Conservation (phyloP, 495 filamentous ascomycete species). For the Hypoxylon rickii region DNA sequence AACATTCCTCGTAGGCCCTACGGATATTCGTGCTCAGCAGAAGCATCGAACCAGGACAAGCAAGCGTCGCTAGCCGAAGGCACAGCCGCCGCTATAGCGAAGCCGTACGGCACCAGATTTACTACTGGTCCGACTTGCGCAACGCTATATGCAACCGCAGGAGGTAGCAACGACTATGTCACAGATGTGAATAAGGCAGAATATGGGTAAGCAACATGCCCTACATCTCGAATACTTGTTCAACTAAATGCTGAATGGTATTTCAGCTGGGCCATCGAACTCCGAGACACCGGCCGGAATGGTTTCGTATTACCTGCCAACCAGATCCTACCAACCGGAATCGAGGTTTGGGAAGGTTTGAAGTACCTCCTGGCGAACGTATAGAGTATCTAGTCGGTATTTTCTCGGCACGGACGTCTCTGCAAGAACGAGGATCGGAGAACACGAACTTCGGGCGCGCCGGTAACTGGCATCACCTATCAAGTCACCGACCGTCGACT, state of each 20-base stretch:
- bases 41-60: conserved; percentile 50
- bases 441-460: too few relatives aligned
- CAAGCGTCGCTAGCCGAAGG: conserved; percentile 47
- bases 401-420: too few relatives aligned
- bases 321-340: conserved; percentile 56
- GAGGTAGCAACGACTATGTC: conserved; percentile 60
- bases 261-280: conserved; percentile 57
- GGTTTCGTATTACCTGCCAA: conserved; percentile 63
- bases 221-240: not conserved
- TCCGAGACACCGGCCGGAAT: conserved; percentile 47
- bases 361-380: conserved; percentile 59
- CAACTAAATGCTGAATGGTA: conserved; percentile 2
- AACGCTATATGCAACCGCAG: conserved; percentile 62
- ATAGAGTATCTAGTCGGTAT: conserved; percentile 5
- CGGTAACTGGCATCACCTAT: too few relatives aligned
- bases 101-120: conserved; percentile 53
- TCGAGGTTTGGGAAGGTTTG: conserved; percentile 61
- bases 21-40: conserved; percentile 45
- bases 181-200: conserved; percentile 55
- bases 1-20: conserved; percentile 32
- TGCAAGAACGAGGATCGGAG: too few relatives aligned
- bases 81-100: conserved; percentile 46
- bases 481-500: too few relatives aligned
- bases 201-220: conserved; percentile 40
- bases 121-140: conserved; percentile 58